Evolutionary conservation across 148 eudicot genomes (phyloP), one percentile per base, ranked within the genome.

Genomic region (Dianthus caryophyllus): DNA sequence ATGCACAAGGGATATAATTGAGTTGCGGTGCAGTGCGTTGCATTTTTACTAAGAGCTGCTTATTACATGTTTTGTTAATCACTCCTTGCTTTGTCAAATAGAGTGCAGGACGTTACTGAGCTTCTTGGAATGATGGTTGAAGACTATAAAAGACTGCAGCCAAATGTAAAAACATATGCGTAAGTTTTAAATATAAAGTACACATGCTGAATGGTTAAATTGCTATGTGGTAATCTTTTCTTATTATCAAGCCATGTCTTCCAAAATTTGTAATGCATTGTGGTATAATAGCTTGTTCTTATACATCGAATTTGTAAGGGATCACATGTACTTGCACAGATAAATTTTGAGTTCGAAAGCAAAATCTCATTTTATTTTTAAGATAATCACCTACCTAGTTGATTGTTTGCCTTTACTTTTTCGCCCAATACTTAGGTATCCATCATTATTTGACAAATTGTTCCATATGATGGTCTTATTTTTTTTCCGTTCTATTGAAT

Each of bases 101-200:
- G 99, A 92, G 92, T 90, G 71, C 99, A 90, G 76, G 96, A 94
- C 82, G 99, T 94, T 72, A 97, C 93, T 72, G 97, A 90, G 84
- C 73, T 94, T 51, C 96, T 94, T 70, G 99, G 99, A 48, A 84
- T 90, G 99, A 94, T 94, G 99, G 82, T 94, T 73, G 99, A 94
- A 83, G 82, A 78, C 80, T 77, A 88, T 84, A 88, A 84, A 68
- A 80, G 97, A 49, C 4, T 94, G 68, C 97, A 90, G 71, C 99
- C 99, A 70, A 84, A 94, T 77, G 68, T 86, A 84, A 90, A 78
- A 78, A 94, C 97, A 71, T 71, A 94, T 79, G 98, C 96, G 98
- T 94, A 86, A 84, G 99, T 63, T 58, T 26, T 41, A 63, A 31
- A 21, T 14, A 41, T 41, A 13, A 13, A 41, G 5, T 41, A 27